Evolutionary conservation across 495 filamentous ascomycete species (phyloP), one percentile per base, ranked within the genome.

Genomic region (Xylaria telfairii): DNA sequence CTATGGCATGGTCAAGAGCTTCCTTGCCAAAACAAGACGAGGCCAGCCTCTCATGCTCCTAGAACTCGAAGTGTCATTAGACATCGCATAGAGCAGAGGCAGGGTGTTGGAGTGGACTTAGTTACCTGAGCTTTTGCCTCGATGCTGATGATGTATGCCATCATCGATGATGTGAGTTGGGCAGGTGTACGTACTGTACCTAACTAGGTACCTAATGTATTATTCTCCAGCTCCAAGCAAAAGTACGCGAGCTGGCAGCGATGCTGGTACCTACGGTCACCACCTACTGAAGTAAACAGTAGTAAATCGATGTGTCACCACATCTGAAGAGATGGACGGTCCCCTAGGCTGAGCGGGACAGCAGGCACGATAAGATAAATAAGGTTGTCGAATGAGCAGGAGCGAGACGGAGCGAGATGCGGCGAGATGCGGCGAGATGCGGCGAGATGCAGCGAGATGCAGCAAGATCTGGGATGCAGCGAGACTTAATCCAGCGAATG

Each of bases 1-100:
- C 81, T 76, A 96, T 92, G 66, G 92, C 90, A 71, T 90, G 87
- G 46, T 90, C 81, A 59, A 97, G 83, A 24, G 95, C 94, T 44
- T 90, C 86, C 65, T 89, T 88, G 57, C 87, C 90, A 34, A 79
- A 79, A 24, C 90, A 83, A 30, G 70, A 77, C 46, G 83, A 82
- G 65, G 93, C 81, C 68, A 83, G 83, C 37, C 79, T 81, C 78
- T 93, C 90, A 71, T 85, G 87, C 82, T 84, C 87, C 91, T 94
- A 80, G 67, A 54, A 24, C n/a, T 7, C 26, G 70, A 75, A 63
- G 69, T 60, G 54, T 64, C 70, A 82, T 73, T 79, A 77, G 69
- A 56, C 70, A n/a, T n/a, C 34, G 32, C 12, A 67, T 28, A 41
- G 2, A 24, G n/a, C 2, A 26, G 6, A 24, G 59, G n/a, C 37